Evolutionary conservation across 345 rosid genomes (phyloP), one percentile per base, ranked within the genome.

Genomic region (Geranium rotundifolium): DNA sequence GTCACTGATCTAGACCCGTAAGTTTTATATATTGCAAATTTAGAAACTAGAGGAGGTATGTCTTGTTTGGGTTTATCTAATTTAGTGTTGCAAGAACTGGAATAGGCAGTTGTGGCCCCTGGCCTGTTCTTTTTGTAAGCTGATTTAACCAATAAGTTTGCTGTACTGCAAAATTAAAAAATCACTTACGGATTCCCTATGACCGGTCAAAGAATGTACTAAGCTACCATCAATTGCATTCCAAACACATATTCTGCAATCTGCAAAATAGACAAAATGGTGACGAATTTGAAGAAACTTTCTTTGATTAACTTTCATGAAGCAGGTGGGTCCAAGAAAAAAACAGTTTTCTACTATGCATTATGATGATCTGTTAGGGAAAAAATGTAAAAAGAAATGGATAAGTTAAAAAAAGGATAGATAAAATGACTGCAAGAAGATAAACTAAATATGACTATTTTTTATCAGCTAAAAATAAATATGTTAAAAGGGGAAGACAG

Each of bases 241-340:
- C 99, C 99, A 93, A 67, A 93, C 99, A 57, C 99, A 93, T 65
- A 93, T 93, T 81, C 99, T 85, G 88, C 99, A 93, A 83, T 93
- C 99, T 93, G 89, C 76, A 79, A 56, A 68, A 75, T 65, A 63
- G 54, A 17, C 56, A 30, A 37, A 0, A 19, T 29, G 57, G 54
- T 34, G 30, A 37, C 54, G 31, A 50, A 31, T 37, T 19, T 6
- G 37, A 27, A 23, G 69, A 31, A 29, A 23, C 27, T 23, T 23
- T 23, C 27, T 23, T 23, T 23, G 27, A 23, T 23, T 23, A 23
- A 23, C 27, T 23, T 23, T 23, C 27, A 23, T 23, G 2, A 23
- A 23, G 27, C 27, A 23, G 27, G 27, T 23, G 27, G 27, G 27
- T 23, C 27, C 27, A 23, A 2, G 27, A 23, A 23, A 23, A 23